These are phyloP conservation scores for Taphrina wiesneri DNA, from an alignment of 1,139 yeast genomes.

Conservation along the genomic window DNA sequence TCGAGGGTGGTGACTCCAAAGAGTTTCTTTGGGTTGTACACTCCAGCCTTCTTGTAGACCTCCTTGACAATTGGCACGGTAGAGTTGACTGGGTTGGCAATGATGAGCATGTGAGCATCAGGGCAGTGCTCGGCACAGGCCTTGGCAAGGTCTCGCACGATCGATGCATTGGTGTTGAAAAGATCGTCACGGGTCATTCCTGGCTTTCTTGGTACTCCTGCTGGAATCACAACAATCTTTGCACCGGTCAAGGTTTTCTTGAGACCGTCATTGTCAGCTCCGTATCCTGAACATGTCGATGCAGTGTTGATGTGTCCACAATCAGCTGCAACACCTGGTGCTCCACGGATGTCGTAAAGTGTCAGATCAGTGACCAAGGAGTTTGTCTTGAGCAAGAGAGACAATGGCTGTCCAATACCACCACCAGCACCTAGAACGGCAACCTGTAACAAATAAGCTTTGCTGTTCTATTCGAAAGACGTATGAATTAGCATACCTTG, in stretches of 20 bases:
- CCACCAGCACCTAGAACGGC: constrained; percentile 50
- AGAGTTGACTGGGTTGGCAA: constrained; percentile 97
- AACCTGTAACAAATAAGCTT: constrained; percentile 41
- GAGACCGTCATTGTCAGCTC: constrained; percentile 80
- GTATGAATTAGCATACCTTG: not conserved
- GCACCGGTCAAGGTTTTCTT: constrained; percentile 73
- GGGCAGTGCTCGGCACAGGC: constrained; percentile 86
- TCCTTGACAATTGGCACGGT: constrained; percentile 98
- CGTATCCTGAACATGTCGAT: constrained; percentile 65
- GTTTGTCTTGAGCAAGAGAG: constrained; percentile 84
- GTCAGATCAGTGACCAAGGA: constrained; percentile 80
- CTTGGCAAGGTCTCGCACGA: constrained; percentile 87
- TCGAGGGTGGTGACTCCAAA: constrained; percentile 98
- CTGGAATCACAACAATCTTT: constrained; percentile 91
- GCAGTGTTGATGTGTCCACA: constrained; percentile 56
- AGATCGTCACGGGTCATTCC: constrained; percentile 64
- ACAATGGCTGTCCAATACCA: constrained; percentile 98
- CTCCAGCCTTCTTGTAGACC: constrained; percentile 81
- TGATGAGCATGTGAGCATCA: constrained; percentile 80
- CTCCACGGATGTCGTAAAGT: constrained; percentile 87
- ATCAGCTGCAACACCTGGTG: constrained; percentile 97
- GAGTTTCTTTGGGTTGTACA: constrained; percentile 85
- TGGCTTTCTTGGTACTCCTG: constrained; percentile 94
- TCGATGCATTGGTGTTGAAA: constrained; percentile 95
- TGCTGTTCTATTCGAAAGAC: not conserved